Evolutionary conservation across 2,329 filamentous ascomycete species (phyloP), one percentile per base, ranked within the genome.

Genomic region (Fusarium oligoseptatum): DNA sequence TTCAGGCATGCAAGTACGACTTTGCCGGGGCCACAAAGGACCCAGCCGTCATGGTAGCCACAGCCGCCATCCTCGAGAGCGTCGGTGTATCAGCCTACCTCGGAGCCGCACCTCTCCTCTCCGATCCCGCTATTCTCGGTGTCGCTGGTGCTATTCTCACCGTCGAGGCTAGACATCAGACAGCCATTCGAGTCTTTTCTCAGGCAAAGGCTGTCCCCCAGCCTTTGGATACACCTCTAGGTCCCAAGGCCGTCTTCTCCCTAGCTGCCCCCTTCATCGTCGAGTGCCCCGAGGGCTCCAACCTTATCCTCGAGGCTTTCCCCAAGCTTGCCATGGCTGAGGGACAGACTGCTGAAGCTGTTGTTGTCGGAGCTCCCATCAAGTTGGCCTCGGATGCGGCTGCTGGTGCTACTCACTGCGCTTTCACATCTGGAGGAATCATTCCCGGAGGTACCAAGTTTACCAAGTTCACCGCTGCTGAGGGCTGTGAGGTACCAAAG

Each of bases 31-130:
- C 86, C 76, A 90, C 93, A 81, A 91, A 90, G 60, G 88, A 91
- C 76, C 91, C 92, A 57, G 85, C 86, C 24, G 84, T 85, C 79
- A 94, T 95, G 91, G 88, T 95, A 41, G 89, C 88, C 60, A 93
- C 91, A 3, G 93, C 92, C 15, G 88, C 88, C 74, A 85, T 94
- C 24, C 89, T 95, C 68, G 93, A 95, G 83, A 92, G 90, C 78
- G 88, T 94, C 68, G 92, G 92, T 82, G 88, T 94, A 36, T 92
- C 91, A n/a, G 92, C 92, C 72, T 92, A 92, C 83, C 89, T 94
- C 15, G 93, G 92, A 68, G 93, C 92, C 29, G 92, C 92, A 15
- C 90, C 92, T 6, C 86, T 94, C 36, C 82, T 95, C 72, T 86
- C 88, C 55, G 86, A 87, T 65, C 84, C 87, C 60, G 86, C 85